Evolutionary conservation across 2,329 filamentous ascomycete genomes (phyloP).

Genomic region (Phialophora tarda): DNA sequence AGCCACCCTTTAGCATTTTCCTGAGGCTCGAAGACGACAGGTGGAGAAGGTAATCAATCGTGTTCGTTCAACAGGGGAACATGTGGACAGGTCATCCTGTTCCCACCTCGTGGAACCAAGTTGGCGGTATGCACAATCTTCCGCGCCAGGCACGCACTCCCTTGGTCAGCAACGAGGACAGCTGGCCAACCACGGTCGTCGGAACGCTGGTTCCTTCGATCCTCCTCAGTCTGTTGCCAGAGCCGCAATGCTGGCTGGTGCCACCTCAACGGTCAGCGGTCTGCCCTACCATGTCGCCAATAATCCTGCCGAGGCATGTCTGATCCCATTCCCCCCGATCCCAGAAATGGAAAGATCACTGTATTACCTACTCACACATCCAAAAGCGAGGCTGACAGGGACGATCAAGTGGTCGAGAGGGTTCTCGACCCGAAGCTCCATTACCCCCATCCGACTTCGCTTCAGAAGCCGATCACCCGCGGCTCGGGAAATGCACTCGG

Average conservation of each 20-base stretch:
- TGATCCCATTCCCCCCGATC: not conserved
- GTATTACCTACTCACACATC: not conserved
- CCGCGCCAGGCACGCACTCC: slow-evolving; percentile 11
- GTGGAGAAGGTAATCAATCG: slow-evolving; percentile 4
- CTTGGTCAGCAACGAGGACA: slow-evolving; percentile 13
- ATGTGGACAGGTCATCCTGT: slow-evolving; percentile 6
- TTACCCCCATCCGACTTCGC: not conserved
- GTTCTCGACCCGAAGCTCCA: slow-evolving; percentile 9
- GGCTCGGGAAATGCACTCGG: slow-evolving; percentile 14
- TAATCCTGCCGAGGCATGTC: slow-evolving; percentile 12
- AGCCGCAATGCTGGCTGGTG: slow-evolving; percentile 9
- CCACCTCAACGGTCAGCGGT: slow-evolving; percentile 17
- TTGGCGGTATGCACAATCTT: not conserved
- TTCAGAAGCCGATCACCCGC: slow-evolving; percentile 4
- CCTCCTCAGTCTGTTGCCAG: not conserved
- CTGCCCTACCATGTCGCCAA: not conserved
- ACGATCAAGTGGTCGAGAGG: slow-evolving; percentile 4
- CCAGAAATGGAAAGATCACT: slow-evolving; percentile 1
- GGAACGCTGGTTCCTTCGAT: not conserved
- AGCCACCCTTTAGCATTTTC: not conserved
- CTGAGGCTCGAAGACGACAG: not conserved
- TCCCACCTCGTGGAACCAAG: not conserved
- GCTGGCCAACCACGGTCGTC: not conserved
- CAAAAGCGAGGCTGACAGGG: not conserved
- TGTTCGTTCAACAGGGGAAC: slow-evolving; percentile 5